phyloP scores from a whole-genome alignment of 768 basidiomycete species.

The Clathrus columnatus region DNA sequence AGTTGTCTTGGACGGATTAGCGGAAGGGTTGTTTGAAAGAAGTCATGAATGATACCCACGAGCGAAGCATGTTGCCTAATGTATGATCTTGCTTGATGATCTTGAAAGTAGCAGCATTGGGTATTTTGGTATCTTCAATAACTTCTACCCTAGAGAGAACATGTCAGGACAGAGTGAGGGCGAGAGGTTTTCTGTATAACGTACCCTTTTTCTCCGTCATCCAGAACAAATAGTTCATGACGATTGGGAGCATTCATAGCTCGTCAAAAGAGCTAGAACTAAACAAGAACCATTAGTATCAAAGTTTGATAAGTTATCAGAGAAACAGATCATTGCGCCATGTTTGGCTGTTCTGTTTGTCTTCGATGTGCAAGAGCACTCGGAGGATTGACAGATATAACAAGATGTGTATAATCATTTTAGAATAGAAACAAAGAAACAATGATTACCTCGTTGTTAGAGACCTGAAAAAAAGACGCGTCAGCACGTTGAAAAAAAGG shows the following conservation, averaged over 20 bases:
- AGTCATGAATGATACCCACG: conserved; percentile 35
- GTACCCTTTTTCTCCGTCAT: conserved; percentile 91
- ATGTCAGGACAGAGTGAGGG: conserved; percentile 10
- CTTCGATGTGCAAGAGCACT: conserved; percentile 26
- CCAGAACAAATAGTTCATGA: conserved; percentile 83
- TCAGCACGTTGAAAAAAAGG: neutral
- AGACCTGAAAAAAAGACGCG: conserved; percentile 6
- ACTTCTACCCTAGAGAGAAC: conserved; percentile 62
- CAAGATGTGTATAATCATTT: conserved; percentile 27
- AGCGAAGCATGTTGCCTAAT: conserved; percentile 90
- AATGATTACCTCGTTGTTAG: neutral
- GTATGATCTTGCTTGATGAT: conserved; percentile 97
- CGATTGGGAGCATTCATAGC: conserved; percentile 91
- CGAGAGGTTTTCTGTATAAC: conserved; percentile 26
- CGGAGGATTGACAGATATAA: conserved; percentile 51
- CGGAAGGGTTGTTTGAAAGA: neutral
- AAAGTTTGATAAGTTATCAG: too few relatives aligned
- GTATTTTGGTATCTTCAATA: conserved; percentile 93
- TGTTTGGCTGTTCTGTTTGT: conserved; percentile 10
- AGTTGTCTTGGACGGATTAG: conserved; percentile 87
- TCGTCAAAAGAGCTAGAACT: neutral
- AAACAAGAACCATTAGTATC: too few relatives aligned
- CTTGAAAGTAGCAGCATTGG: conserved; percentile 92
- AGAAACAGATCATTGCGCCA: conserved; percentile 9
- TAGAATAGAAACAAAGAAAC: neutral